Evolutionary conservation across 2,329 filamentous ascomycete species (phyloP).

Genomic region (Phialemonium atrogriseum): DNA sequence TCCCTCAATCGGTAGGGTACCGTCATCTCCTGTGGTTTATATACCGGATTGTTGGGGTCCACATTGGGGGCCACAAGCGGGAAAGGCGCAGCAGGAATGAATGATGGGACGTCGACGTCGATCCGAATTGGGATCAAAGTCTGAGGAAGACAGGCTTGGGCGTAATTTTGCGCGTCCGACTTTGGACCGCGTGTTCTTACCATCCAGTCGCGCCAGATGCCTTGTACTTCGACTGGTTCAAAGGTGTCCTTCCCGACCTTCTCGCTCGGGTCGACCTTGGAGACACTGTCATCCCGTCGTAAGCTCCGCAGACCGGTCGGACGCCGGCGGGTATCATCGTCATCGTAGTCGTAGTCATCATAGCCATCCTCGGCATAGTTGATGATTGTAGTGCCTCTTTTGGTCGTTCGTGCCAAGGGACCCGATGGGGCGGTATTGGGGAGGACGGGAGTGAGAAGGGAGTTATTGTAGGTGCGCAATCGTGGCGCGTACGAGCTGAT

Average conservation of each 20-base stretch:
- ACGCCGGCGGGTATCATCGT: constrained; percentile 66
- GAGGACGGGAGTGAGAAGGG: constrained; percentile 77
- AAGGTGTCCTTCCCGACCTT: constrained; percentile 77
- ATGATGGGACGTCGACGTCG: constrained; percentile 83
- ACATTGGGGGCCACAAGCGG: constrained; percentile 55
- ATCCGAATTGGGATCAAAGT: constrained; percentile 94
- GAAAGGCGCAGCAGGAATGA: constrained; percentile 57
- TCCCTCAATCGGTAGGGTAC: constrained; percentile 86
- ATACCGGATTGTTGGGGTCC: constrained; percentile 69
- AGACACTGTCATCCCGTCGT: constrained; percentile 63
- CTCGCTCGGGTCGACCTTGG: constrained; percentile 58
- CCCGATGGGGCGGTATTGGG: constrained; percentile 59
- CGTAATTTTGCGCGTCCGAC: constrained; percentile 52
- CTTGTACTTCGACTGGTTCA: constrained; percentile 74
- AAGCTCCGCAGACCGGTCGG: constrained; percentile 79
- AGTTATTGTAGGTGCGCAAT: constrained; percentile 83
- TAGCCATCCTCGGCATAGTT: constrained; percentile 97
- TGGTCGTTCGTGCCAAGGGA: constrained; percentile 75
- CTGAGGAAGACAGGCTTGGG: constrained; percentile 69
- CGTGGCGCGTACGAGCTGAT: constrained; percentile 88
- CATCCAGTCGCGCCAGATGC: constrained; percentile 95
- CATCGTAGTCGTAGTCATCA: constrained; percentile 68
- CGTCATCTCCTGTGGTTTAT: constrained; percentile 69
- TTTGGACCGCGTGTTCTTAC: constrained; percentile 54
- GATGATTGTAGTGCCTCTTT: constrained; percentile 91